Evolutionary conservation across 2,329 filamentous ascomycete species (phyloP).

Genomic region (Nothomitra cinnamomea): DNA sequence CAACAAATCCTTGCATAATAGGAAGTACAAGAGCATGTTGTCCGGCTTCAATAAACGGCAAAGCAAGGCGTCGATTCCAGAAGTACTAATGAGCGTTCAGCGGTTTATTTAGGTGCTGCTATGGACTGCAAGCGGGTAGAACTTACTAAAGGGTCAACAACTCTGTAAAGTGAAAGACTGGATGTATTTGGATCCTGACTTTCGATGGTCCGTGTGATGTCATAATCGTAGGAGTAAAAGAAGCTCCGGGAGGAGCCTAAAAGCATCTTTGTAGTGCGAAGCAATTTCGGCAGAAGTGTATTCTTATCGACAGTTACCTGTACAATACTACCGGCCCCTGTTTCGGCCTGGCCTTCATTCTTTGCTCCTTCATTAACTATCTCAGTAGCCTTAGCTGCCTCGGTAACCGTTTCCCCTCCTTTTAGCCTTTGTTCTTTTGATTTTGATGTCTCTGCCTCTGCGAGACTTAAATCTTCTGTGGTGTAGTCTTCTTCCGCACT

Average conservation of each 20-base stretch:
- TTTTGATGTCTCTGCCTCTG: neutral
- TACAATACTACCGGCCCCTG: neutral
- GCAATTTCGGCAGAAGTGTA: conserved; percentile 60
- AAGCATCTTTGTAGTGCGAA: conserved; percentile 69
- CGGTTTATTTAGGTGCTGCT: neutral
- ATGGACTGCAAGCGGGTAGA: conserved; percentile 5
- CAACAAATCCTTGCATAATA: conserved; percentile 85
- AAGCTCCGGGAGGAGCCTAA: conserved; percentile 73
- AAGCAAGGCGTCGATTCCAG: conserved; percentile 69
- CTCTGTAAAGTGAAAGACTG: conserved; percentile 47
- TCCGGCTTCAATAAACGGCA: conserved; percentile 57
- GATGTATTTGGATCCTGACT: conserved; percentile 23
- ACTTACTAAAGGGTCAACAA: conserved; percentile 49
- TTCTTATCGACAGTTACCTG: neutral
- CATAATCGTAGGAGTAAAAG: conserved; percentile 89
- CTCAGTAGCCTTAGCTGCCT: neutral
- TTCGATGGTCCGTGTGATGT: conserved; percentile 55
- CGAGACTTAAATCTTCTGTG: conserved; percentile 13
- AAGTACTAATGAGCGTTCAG: conserved; percentile 42
- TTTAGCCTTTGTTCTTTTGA: neutral
- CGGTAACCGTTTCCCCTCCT: neutral
- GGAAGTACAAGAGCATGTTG: conserved; percentile 59
- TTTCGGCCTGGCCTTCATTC: neutral
- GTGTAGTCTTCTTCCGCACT: conserved; percentile 28
- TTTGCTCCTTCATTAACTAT: neutral